Base-by-base conservation (phyloP, 345 rosid species). In the Aurinia saxatilis region DNA sequence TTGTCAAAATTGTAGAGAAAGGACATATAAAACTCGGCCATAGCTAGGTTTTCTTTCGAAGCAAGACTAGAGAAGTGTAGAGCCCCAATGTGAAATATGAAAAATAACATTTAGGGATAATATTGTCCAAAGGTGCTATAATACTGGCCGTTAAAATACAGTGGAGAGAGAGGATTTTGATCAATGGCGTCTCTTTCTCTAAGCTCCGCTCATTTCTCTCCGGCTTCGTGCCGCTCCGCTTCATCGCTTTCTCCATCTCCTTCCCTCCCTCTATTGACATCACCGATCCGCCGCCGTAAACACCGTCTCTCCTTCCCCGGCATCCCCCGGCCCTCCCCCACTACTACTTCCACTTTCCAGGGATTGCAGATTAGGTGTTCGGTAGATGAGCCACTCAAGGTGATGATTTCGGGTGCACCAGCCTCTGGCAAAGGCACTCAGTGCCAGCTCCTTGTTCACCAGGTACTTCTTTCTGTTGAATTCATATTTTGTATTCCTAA, bases 401-500 rank as follows among this genome's bases (percentile, higher is more conserved):
- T 91, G 58, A 91, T 91, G 92, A 88, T 91, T 57, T 89, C 93
- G 0, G 96, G 98, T 30, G 96, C 96, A 23, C 91, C 96, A 0
- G 95, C 95, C 7, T 92, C 91, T 1, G 96, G 98, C 38, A 92
- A 89, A 78, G 93, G 98, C 48, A 84, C 98, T 59, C 98, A 89
- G 65, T 85, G 96, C 62, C 93, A 89, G 59, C 73, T 89, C 53
- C 83, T 87, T 33, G 93, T 78, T 63, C 77, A 5, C 30, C 3
- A 27, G 30, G 30, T 27, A 3, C n/a, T n/a, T n/a, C n/a, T n/a
- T n/a, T n/a, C n/a, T n/a, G n/a, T n/a, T n/a, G n/a, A n/a, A n/a
- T n/a, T n/a, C n/a, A n/a, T n/a, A n/a, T n/a, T n/a, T n/a, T n/a
- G n/a, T n/a, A n/a, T n/a, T n/a, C n/a, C n/a, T n/a, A n/a, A n/a